Base-by-base conservation (phyloP, 164 flowering plant genomes). In the Magnolia changhungtana region DNA sequence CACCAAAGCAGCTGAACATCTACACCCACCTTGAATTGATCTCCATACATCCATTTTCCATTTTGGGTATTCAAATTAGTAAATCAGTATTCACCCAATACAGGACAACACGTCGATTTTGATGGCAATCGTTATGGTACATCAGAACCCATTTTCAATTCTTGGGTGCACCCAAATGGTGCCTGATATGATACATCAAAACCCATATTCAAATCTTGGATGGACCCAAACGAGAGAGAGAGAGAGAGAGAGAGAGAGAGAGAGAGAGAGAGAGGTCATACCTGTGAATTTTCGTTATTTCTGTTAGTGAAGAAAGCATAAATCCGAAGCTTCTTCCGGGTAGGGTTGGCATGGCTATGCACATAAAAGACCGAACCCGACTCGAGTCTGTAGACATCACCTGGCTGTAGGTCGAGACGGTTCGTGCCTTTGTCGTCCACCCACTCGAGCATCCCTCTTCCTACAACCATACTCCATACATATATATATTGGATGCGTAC, bases 371-470 rank as follows among this genome's bases (percentile, higher is more conserved):
- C 79, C 21, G 91, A 74, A 14, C 98, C 95, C 2, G 87, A 64
- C 3, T 9, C 73, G 31, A 96, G 81, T 70, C 88, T 87, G 64
- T 80, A 90, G 0, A 92, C 75, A 77, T 92, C 97, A 37, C 98
- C 99, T 77, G 78, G 27, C 29, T 61, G 37, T 24, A 91, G 29
- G 20, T 77, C 51, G 21, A 84, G 69, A 7, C 59, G 70, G 69
- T 20, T 29, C 55, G 50, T 73, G 0, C 81, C 77, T 7, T 83
- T 84, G 0, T 83, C 89, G 23, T 86, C 86, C 18, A 72, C 58
- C 92, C 92, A 92, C 29, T 77, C 85, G 82, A 95, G n/a, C 50
- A 23, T 88, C 52, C 98, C 98, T 71, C 87, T 88, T 29, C 98
- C 98, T 93, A 75, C 72, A 84, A n/a, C 21, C 58, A 55, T 14